Percentiles rank a stretch among this genome's conserved stretches.
phyloP scores from a whole-genome alignment of 2,329 filamentous ascomycete genomes.

The Gliomastix tumulicola region DNA sequence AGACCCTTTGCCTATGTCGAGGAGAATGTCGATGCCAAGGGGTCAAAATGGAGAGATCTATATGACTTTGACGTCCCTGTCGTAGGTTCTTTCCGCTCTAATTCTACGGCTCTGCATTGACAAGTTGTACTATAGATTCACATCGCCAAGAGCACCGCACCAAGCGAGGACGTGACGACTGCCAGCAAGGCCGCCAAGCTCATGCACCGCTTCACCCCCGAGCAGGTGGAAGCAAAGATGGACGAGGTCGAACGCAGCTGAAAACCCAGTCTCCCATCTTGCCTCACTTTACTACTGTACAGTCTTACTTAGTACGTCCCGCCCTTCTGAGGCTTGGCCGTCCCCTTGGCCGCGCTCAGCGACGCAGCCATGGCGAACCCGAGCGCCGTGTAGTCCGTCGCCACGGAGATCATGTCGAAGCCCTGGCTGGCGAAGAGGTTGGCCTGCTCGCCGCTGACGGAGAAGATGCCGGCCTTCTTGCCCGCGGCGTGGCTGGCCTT shows the following conservation, averaged over 20 bases:
- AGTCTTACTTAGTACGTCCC: conserved; percentile 29
- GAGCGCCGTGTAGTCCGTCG: conserved; percentile 47
- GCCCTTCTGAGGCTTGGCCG: conserved; percentile 23
- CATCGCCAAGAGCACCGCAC: conserved; percentile 49
- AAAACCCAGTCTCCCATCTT: neutral
- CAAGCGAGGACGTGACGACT: conserved; percentile 44
- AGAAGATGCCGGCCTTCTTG: conserved; percentile 60
- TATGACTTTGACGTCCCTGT: conserved; percentile 82
- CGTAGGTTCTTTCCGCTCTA: conserved; percentile 35
- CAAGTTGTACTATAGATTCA: conserved; percentile 38
- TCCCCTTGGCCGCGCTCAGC: conserved; percentile 37
- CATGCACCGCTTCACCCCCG: conserved; percentile 69
- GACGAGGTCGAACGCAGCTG: conserved; percentile 41
- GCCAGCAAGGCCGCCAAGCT: conserved; percentile 59
- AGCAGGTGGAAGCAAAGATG: conserved; percentile 63
- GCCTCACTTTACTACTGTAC: neutral
- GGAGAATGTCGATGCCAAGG: conserved; percentile 59
- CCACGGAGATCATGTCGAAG: conserved; percentile 55
- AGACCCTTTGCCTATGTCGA: conserved; percentile 64
- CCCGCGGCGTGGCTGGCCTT: conserved; percentile 52
- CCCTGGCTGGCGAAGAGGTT: conserved; percentile 46
- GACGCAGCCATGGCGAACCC: conserved; percentile 34
- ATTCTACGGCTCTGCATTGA: neutral
- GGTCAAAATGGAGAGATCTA: conserved; percentile 61
- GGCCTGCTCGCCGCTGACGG: conserved; percentile 47